Evolutionary conservation across 106 monocot species (phyloP).

Genomic region (Xerophyta viscosa): DNA sequence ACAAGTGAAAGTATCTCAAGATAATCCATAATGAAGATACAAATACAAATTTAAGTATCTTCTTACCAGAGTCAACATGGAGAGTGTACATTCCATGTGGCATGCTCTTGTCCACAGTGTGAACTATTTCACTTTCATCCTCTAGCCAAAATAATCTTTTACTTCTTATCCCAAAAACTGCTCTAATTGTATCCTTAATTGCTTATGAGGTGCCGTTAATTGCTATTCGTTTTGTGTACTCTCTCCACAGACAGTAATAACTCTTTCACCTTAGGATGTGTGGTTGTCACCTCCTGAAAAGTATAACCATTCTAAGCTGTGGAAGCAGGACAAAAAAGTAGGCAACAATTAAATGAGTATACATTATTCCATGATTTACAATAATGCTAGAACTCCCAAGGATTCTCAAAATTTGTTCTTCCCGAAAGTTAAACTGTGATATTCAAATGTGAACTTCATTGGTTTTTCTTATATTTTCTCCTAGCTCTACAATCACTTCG

Average conservation of each 20-base stretch:
- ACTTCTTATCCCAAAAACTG: slow-evolving; percentile 83
- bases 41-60: too few species aligned
- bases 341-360: too few species aligned
- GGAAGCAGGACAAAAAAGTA: too few species aligned
- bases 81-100: slow-evolving; percentile 79
- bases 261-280: slow-evolving; percentile 58
- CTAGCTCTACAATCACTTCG: too few species aligned
- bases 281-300: slow-evolving; percentile 49
- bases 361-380: too few species aligned
- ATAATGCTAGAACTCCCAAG: too few species aligned
- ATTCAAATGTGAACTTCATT: too few species aligned
- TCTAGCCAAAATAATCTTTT: slow-evolving; percentile 90
- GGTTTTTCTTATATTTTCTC: too few species aligned
- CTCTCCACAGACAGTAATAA: slow-evolving; percentile 73
- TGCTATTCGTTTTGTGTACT: slow-evolving; percentile 71
- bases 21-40: too few species aligned
- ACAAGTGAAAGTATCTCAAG: too few species aligned
- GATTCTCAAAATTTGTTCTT: too few species aligned
- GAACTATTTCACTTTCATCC: slow-evolving; percentile 87
- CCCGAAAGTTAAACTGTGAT: too few species aligned
- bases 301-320: not conserved
- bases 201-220: slow-evolving; percentile 86
- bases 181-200: slow-evolving; percentile 88
- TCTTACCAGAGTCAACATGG: slow-evolving; percentile 76
- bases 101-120: slow-evolving; percentile 83